Evolutionary conservation across 345 rosid genomes (phyloP).

Genomic region (Citrus mangshanensis): DNA sequence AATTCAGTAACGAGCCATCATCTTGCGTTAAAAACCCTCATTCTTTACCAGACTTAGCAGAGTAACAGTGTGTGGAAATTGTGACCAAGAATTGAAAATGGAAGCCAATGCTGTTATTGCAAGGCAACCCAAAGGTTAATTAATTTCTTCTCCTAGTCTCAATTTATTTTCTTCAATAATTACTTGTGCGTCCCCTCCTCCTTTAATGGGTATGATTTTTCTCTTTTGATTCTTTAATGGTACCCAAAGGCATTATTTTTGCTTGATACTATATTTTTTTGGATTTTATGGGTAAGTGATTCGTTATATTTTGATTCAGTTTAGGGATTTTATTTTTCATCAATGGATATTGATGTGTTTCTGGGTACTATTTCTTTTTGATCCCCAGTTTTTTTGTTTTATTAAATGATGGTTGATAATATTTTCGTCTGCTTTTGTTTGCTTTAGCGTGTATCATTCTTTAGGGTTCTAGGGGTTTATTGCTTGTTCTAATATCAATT

Average conservation of each 20-base stretch:
- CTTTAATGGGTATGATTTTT: background rate
- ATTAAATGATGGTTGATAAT: background rate
- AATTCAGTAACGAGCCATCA: background rate
- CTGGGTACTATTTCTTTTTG: background rate
- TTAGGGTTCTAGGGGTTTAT: background rate
- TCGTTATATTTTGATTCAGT: background rate
- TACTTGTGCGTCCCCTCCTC: background rate
- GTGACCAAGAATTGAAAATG: background rate
- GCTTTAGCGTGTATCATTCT: background rate
- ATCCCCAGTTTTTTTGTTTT: background rate
- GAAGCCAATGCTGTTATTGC: background rate
- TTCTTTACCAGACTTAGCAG: background rate
- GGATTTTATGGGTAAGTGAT: background rate
- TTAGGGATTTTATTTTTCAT: background rate
- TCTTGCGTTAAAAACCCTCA: background rate
- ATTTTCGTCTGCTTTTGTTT: background rate
- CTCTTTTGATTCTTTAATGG: background rate
- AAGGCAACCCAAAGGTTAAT: constrained; percentile 8
- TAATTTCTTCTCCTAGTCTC: background rate
- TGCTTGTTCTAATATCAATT: background rate
- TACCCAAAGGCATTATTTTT: background rate
- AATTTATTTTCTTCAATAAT: background rate
- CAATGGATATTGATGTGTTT: background rate
- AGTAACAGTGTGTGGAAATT: background rate
- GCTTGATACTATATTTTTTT: background rate